Evolutionary conservation across 2,329 filamentous ascomycete species (phyloP).

Genomic region (Eutypella sp.): DNA sequence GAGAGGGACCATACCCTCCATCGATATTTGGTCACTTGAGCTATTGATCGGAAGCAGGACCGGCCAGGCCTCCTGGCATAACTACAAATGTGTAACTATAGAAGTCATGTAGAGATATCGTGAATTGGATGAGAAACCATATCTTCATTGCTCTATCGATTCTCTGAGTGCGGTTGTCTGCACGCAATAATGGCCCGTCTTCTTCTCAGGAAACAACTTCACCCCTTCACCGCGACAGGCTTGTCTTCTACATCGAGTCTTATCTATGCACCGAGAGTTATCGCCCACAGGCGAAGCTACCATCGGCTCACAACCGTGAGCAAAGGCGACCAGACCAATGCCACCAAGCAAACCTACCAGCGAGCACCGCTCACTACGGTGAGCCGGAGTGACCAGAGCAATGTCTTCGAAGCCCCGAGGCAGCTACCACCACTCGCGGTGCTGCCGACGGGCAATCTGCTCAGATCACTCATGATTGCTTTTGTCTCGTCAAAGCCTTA

Average conservation of each 20-base stretch:
- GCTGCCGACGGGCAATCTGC: not conserved
- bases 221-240: not conserved
- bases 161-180: not conserved
- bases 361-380: not conserved
- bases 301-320: no score
- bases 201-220: not conserved
- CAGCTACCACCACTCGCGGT: not conserved
- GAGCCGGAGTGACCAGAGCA: not conserved
- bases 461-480: not conserved
- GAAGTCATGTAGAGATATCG: not conserved
- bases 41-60: not conserved
- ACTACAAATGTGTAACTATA: not conserved
- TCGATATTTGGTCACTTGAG: not conserved
- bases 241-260: not conserved
- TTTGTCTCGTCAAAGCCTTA: not conserved
- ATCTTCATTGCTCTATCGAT: not conserved
- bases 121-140: not conserved
- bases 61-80: not conserved
- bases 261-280: not conserved
- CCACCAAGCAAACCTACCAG: not conserved
- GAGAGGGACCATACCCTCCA: not conserved
- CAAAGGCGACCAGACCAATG: no score
- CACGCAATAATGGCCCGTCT: not conserved
- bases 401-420: not conserved
- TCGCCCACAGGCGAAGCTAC: no score